phyloP scores from a whole-genome alignment of 495 filamentous ascomycete genomes.

The Chaetomium fimeti region DNA sequence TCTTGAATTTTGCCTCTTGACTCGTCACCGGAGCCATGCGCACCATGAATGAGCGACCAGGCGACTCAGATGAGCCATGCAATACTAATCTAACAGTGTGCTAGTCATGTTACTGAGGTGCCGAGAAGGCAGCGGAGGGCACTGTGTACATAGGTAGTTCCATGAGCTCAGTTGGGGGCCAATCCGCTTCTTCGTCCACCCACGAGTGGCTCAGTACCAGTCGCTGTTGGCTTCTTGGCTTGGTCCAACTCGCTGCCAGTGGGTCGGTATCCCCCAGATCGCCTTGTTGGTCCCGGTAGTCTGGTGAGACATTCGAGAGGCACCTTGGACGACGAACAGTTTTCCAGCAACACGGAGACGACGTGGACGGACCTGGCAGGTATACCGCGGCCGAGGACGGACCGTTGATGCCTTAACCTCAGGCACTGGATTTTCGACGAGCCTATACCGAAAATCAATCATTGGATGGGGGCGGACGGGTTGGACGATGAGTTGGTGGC shows the following conservation, averaged over 20 bases:
- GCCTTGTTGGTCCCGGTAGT: not conserved
- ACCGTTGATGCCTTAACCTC: constrained; percentile 1
- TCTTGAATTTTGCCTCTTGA: too few relatives aligned
- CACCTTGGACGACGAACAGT: not conserved
- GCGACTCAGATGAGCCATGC: too few relatives aligned
- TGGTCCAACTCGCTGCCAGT: not conserved
- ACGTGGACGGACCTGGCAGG: not conserved
- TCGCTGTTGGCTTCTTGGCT: not conserved
- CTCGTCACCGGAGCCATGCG: too few relatives aligned
- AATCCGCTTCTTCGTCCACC: too few relatives aligned
- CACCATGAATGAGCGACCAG: too few relatives aligned
- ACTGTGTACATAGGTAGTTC: too few relatives aligned
- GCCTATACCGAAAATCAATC: constrained; percentile 4
- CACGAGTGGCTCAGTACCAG: too few relatives aligned
- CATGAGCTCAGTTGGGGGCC: too few relatives aligned
- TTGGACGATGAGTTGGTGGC: not conserved
- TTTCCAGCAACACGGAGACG: not conserved
- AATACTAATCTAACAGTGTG: too few relatives aligned
- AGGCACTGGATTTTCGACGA: not conserved
- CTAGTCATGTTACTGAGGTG: too few relatives aligned
- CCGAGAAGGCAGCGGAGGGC: too few relatives aligned
- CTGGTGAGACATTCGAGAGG: not conserved
- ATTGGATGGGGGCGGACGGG: not conserved
- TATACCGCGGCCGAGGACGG: not conserved
- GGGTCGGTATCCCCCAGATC: not conserved